Conservation (phyloP, 108 stramenopile species). For the Nitzschia putrida region DNA sequence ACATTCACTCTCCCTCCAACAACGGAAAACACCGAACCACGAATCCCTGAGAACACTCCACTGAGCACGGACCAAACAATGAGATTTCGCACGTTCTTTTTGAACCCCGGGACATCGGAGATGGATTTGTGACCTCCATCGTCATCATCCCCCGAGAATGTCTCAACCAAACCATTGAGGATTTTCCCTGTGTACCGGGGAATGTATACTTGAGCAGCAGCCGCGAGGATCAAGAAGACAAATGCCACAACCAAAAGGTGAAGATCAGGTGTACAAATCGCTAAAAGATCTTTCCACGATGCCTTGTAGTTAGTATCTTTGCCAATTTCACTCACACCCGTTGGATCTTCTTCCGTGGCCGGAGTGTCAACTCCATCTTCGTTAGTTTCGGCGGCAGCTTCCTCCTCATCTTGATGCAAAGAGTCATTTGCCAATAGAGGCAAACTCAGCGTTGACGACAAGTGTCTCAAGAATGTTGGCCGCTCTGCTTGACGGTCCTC, state of each 20-base stretch:
- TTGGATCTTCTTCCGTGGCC: conserved; percentile 25
- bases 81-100: conserved; percentile 46
- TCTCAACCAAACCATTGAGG: conserved; percentile 48
- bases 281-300: conserved; percentile 43
- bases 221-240: conserved; percentile 54
- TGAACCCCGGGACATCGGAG: conserved; percentile 51
- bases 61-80: conserved; percentile 49
- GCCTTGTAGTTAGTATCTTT: conserved; percentile 59
- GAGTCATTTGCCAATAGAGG: conserved; percentile 43
- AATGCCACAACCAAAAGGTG: conserved; percentile 49
- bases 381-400: background rate
- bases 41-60: conserved; percentile 71
- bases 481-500: background rate
- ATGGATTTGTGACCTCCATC: conserved; percentile 24
- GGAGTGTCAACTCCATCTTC: conserved; percentile 6
- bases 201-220: conserved; percentile 53
- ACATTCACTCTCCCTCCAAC: conserved; percentile 75
- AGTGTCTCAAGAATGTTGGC: conserved; percentile 14
- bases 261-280: conserved; percentile 43
- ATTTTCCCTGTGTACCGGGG: conserved; percentile 57
- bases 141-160: conserved; percentile 22
- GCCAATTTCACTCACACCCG: conserved; percentile 48
- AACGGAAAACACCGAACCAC: conserved; percentile 70
- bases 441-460: conserved; percentile 42
- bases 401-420: conserved; percentile 4